A percentile compares a stretch with the other conserved stretches of the same genome.
Evolutionary conservation across 805 yeast genomes (phyloP).

Genomic region (Candida silvicultrix): DNA sequence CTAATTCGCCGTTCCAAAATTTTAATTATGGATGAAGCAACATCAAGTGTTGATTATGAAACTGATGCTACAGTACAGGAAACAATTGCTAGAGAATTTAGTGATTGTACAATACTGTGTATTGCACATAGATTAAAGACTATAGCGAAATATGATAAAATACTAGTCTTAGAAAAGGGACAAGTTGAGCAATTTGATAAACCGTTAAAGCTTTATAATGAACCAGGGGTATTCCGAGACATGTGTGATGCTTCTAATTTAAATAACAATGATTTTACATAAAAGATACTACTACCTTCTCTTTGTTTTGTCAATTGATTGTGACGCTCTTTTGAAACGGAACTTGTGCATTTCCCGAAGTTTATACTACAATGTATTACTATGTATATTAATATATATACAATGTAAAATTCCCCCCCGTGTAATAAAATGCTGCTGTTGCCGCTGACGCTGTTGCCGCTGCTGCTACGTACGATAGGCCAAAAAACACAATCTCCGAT

Average conservation of each 20-base stretch:
- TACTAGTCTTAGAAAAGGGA: constrained; percentile 56
- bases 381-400: no score
- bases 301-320: no score
- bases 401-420: no score
- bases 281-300: no score
- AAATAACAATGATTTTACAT: constrained; percentile 28
- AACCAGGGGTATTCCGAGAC: constrained; percentile 41
- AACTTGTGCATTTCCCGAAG: no score
- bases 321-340: no score
- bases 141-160: constrained; percentile 49
- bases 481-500: no score
- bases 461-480: no score
- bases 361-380: no score
- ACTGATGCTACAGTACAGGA: constrained; percentile 63
- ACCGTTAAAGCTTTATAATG: constrained; percentile 40
- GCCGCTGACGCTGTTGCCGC: no score
- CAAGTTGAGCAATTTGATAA: constrained; percentile 45
- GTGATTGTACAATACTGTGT: constrained; percentile 59
- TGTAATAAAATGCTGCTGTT: no score
- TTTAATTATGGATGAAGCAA: constrained; percentile 69
- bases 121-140: constrained; percentile 69
- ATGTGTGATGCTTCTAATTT: constrained; percentile 47
- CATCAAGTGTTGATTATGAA: constrained; percentile 69
- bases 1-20: constrained; percentile 57
- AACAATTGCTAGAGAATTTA: constrained; percentile 53